phyloP scores from a whole-genome alignment of 2,329 filamentous ascomycete genomes.

The Graphilbum sp. region DNA sequence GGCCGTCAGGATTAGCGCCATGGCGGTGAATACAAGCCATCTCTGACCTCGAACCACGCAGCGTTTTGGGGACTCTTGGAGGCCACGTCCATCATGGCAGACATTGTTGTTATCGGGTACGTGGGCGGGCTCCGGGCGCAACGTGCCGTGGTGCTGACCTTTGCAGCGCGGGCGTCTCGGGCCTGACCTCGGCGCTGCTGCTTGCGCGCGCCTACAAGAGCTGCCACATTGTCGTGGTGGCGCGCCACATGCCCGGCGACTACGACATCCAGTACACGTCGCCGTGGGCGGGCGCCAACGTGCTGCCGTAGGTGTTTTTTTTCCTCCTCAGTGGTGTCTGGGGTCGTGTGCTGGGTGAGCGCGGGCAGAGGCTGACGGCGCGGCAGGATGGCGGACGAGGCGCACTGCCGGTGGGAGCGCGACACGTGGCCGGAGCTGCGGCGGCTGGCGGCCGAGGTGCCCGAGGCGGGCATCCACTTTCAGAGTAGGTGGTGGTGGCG shows the following conservation, averaged over 20 bases:
- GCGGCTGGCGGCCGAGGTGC: constrained; percentile 43
- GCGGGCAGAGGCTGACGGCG: constrained; percentile 1
- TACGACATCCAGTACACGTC: constrained; percentile 84
- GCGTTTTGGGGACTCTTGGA: no score
- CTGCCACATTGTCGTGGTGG: constrained; percentile 23
- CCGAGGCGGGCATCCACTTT: constrained; percentile 68
- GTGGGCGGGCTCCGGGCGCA: neutral
- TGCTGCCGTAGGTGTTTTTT: constrained; percentile 52
- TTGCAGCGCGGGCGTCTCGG: constrained; percentile 31
- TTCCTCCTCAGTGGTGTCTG: no score
- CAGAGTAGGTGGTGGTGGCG: constrained; percentile 49
- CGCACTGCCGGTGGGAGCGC: constrained; percentile 39
- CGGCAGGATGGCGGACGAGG: constrained; percentile 25
- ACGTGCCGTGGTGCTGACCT: no score
- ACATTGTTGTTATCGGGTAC: constrained; percentile 22
- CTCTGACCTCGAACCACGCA: no score
- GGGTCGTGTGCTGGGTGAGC: no score
- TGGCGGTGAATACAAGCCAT: no score
- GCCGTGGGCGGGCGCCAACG: constrained; percentile 77
- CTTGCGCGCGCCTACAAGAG: constrained; percentile 24
- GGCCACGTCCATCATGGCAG: no score
- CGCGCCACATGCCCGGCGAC: constrained; percentile 87
- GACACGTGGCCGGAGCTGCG: constrained; percentile 47
- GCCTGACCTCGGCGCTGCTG: constrained; percentile 32
- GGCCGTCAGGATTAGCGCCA: no score